Percentiles rank a stretch among this genome's conserved stretches.
These are phyloP conservation scores for Platanus orientalis DNA, from an alignment of 164 flowering plant genomes.

Conservation along the genomic window DNA sequence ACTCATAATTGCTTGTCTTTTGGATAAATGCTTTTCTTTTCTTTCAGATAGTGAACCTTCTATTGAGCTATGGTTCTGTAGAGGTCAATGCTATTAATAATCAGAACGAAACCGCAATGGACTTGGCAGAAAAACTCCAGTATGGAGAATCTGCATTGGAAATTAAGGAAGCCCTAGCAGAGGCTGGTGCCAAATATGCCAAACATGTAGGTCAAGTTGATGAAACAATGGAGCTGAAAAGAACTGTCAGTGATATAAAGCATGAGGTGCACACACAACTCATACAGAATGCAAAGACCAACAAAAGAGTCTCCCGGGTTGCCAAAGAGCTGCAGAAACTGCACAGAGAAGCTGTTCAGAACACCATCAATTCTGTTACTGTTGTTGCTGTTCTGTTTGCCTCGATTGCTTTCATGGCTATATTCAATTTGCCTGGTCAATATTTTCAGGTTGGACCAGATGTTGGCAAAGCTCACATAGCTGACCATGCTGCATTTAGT, in stretches of 20 bases:
- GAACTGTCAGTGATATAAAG: conserved; percentile 89
- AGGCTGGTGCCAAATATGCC: conserved; percentile 87
- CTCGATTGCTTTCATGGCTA: conserved; percentile 86
- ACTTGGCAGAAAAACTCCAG: conserved; percentile 77
- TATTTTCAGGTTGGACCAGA: conserved; percentile 39
- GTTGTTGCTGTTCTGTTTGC: conserved; percentile 90
- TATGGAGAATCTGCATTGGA: conserved; percentile 68
- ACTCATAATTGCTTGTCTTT: background rate
- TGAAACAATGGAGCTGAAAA: conserved; percentile 71
- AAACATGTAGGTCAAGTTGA: conserved; percentile 58
- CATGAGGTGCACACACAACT: conserved; percentile 90
- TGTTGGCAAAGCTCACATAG: conserved; percentile 56
- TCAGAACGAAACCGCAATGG: conserved; percentile 85
- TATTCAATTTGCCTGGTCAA: conserved; percentile 87
- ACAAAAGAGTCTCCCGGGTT: conserved; percentile 72
- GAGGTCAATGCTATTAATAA: conserved; percentile 77
- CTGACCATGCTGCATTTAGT: conserved; percentile 48
- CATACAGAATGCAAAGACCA: conserved; percentile 73
- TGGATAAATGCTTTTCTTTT: background rate
- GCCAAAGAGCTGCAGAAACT: conserved; percentile 84
- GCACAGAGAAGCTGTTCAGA: conserved; percentile 92
- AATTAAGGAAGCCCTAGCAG: conserved; percentile 63
- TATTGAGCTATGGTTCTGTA: conserved; percentile 48
- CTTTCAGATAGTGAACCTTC: conserved; percentile 59
- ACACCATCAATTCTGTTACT: conserved; percentile 87